Evolutionary conservation across 2,329 filamentous ascomycete genomes (phyloP), one percentile per base, ranked within the genome.

Genomic region (Beauveria australis): DNA sequence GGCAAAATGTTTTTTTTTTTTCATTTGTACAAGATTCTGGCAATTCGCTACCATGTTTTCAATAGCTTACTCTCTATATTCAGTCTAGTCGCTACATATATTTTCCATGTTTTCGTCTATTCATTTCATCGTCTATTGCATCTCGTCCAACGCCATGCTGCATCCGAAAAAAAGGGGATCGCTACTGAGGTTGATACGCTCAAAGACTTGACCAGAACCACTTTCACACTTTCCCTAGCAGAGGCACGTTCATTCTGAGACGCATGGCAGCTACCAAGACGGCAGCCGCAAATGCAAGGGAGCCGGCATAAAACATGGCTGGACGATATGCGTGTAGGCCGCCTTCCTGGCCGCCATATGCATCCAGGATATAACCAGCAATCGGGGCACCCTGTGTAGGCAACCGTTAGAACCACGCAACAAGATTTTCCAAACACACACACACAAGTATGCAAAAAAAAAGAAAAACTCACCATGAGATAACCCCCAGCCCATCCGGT

Each of bases 401-500:
- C 8, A 1, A 33, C 5, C 48, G 56, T 66, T 44, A 67, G 62
- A 44, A 41, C 9, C n/a, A 22, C 1, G 28, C 30, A 2, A 14
- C 1, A 19, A 24, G 5, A 24, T 14, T 19, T 10, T 2, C 2
- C 43, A 19, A 10, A 22, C 22, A 12, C 16, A 58, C 37, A 22
- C 22, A 12, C 16, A 58, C 37, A 19, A 24, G 55, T n/a, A n/a
- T 53, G 28, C 55, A 14, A 55, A 48, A 9, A 59, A 16, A 14
- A 55, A 48, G 8, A 59, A 16, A 59, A 40, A 70, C 76, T 70
- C 66, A 81, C 81, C 73, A 86, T 76, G 2, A 87, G 72, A 70
- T 87, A 88, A 0, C 85, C 84, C 1, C 78, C 79, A 2, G 78
- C 75, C 84, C 84, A 88, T 1, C 81, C 80, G 0, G 80, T 85